A percentile compares a stretch with the other conserved stretches of the same genome.
Evolutionary conservation across 2,329 filamentous ascomycete species (phyloP).

Genomic region (Penicillium sp.): DNA sequence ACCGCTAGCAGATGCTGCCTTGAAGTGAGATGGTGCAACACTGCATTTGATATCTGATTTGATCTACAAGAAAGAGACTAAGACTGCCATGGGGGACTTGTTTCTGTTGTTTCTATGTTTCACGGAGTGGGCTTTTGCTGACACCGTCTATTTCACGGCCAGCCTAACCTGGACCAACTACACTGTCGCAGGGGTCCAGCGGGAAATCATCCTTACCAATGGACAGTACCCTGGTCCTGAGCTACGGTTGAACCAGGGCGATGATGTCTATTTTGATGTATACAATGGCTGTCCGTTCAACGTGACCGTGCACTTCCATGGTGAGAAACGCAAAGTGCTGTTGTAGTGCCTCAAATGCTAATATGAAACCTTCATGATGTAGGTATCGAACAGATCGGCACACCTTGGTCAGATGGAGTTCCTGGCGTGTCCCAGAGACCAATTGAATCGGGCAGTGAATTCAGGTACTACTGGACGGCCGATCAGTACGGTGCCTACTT

Average conservation of each 20-base stretch:
- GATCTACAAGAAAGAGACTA: conserved; percentile 6
- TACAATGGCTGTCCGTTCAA: conserved; percentile 32
- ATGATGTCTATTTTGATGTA: conserved; percentile 32
- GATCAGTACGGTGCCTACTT: conserved; percentile 61
- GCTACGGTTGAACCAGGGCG: conserved; percentile 29
- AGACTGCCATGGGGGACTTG: neutral
- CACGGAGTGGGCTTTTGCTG: conserved; percentile 14
- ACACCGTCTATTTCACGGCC: conserved; percentile 22
- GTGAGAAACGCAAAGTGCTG: conserved; percentile 10
- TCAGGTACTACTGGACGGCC: conserved; percentile 58
- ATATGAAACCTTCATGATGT: neutral
- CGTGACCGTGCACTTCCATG: conserved; percentile 36
- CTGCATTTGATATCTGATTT: neutral
- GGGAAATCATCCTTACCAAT: conserved; percentile 31
- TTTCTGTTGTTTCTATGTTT: conserved; percentile 13
- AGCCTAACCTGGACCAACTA: conserved; percentile 28
- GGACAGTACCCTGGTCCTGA: conserved; percentile 32
- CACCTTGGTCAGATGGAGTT: conserved; percentile 63
- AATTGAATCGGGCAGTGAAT: conserved; percentile 53
- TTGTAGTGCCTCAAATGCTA: neutral
- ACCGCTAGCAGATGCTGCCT: neutral
- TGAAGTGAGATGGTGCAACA: conserved; percentile 4
- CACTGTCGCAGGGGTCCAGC: conserved; percentile 25
- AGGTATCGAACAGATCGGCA: conserved; percentile 47
- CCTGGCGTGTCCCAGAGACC: conserved; percentile 58